Percentiles rank a stretch among this genome's conserved stretches.
phyloP scores from a whole-genome alignment of 163 green algal genomes.

The Botryococcus braunii region DNA sequence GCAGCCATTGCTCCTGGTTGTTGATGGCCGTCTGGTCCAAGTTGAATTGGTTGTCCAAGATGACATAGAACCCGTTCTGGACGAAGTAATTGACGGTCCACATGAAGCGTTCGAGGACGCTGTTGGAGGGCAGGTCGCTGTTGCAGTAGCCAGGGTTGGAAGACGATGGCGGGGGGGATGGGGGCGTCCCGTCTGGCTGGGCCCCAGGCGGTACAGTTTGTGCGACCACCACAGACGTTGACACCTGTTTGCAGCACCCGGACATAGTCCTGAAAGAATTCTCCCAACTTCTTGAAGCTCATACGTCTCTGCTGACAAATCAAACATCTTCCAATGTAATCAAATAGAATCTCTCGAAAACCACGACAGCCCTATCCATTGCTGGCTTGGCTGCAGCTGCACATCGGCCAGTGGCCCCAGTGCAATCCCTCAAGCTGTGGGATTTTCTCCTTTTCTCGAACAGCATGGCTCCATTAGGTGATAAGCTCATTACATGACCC shows the following conservation, averaged over 20 bases:
- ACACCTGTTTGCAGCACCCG: neutral
- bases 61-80: conserved; percentile 30
- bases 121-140: conserved; percentile 26
- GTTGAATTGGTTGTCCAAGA: conserved; percentile 43
- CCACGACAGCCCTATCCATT: too few species aligned
- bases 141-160: conserved; percentile 20
- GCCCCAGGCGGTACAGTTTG: conserved; percentile 1
- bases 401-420: too few species aligned
- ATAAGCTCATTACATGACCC: too few species aligned
- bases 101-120: conserved; percentile 24
- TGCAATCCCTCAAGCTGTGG: too few species aligned
- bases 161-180: conserved; percentile 1
- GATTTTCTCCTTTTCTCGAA: too few species aligned
- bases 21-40: conserved; percentile 23
- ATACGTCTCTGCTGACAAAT: too few species aligned
- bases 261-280: too few species aligned
- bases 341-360: too few species aligned
- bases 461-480: too few species aligned
- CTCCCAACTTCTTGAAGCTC: too few species aligned
- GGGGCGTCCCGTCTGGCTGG: conserved; percentile 6
- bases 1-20: conserved; percentile 19
- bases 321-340: too few species aligned
- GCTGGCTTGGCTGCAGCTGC: too few species aligned
- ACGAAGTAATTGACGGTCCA: conserved; percentile 24
- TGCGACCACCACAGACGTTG: conserved; percentile 2